A percentile compares a stretch with the other conserved stretches of the same genome.
phyloP scores from a whole-genome alignment of 305 asterid species.

The Fraxinus paxiana region DNA sequence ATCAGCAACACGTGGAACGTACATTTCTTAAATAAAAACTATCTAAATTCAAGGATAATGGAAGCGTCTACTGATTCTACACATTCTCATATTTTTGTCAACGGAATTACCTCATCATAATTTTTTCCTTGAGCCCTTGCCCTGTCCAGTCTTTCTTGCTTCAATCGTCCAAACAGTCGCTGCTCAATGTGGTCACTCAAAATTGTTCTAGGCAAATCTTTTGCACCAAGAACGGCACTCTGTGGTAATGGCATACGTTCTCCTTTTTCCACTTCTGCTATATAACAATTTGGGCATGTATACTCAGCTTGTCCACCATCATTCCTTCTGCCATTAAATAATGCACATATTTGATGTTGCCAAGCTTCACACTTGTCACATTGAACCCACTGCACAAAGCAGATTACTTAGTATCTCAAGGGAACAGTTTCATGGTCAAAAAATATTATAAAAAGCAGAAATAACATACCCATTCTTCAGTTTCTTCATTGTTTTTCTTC shows the following conservation, averaged over 20 bases:
- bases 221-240: constrained; percentile 94
- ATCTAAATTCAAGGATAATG: constrained; percentile 18
- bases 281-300: constrained; percentile 96
- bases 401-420: constrained; percentile 26
- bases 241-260: constrained; percentile 79
- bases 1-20: constrained; percentile 18
- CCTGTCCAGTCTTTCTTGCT: constrained; percentile 86
- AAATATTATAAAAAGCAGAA: constrained; percentile 12
- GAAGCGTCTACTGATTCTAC: constrained; percentile 13
- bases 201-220: constrained; percentile 83
- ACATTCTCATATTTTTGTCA: constrained; percentile 10
- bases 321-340: constrained; percentile 92
- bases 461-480: constrained; percentile 87
- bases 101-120: constrained; percentile 74
- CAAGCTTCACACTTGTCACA: constrained; percentile 98
- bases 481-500: constrained; percentile 88
- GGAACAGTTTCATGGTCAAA: constrained; percentile 8
- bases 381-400: constrained; percentile 85
- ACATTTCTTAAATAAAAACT: constrained; percentile 14
- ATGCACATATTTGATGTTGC: constrained; percentile 99
- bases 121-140: constrained; percentile 75
- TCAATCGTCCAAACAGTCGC: constrained; percentile 65
- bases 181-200: constrained; percentile 95
- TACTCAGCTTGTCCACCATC: constrained; percentile 98
- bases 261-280: constrained; percentile 89